Evolutionary conservation across 805 yeast genomes (phyloP).

Genomic region (Cyberlindnera japonica): DNA sequence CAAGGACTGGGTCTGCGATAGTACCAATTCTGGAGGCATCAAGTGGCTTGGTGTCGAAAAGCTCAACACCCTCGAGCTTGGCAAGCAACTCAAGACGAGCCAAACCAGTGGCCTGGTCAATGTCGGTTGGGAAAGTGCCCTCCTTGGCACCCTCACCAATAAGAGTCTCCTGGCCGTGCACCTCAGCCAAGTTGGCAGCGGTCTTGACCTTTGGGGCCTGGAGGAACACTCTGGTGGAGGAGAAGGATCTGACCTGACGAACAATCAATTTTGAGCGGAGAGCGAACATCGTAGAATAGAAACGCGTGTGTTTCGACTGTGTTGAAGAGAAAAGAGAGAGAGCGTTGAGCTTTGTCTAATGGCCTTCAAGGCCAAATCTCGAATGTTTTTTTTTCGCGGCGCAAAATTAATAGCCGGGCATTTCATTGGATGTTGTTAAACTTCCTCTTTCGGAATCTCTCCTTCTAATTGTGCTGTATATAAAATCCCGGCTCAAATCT

Average conservation of each 20-base stretch:
- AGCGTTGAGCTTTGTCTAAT: neutral
- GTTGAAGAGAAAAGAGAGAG: neutral
- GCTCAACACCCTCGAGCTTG: constrained; percentile 91
- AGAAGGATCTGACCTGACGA: constrained; percentile 23
- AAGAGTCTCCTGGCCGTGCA: constrained; percentile 70
- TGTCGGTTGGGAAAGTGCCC: constrained; percentile 86
- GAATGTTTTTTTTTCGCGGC: constrained; percentile 24
- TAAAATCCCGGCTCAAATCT: neutral
- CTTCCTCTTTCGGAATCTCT: constrained; percentile 16
- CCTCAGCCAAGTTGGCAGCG: constrained; percentile 70
- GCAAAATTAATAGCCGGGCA: constrained; percentile 11
- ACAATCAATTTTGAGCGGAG: constrained; percentile 34
- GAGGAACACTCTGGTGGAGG: constrained; percentile 21
- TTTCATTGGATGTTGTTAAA: constrained; percentile 23
- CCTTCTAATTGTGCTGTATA: constrained; percentile 3
- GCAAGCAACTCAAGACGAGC: constrained; percentile 95
- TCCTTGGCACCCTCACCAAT: constrained; percentile 88
- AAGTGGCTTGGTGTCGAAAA: constrained; percentile 85
- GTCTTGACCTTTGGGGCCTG: constrained; percentile 34
- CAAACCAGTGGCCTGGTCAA: constrained; percentile 97
- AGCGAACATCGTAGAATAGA: constrained; percentile 29
- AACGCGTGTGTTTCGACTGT: neutral
- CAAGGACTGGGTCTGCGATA: constrained; percentile 79
- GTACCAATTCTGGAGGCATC: constrained; percentile 89
- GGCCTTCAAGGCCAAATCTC: constrained; percentile 15